A percentile compares a stretch with the other conserved stretches of the same genome.
Evolutionary conservation across 495 filamentous ascomycete genomes (phyloP).

Genomic region (Penicillium roqueforti): DNA sequence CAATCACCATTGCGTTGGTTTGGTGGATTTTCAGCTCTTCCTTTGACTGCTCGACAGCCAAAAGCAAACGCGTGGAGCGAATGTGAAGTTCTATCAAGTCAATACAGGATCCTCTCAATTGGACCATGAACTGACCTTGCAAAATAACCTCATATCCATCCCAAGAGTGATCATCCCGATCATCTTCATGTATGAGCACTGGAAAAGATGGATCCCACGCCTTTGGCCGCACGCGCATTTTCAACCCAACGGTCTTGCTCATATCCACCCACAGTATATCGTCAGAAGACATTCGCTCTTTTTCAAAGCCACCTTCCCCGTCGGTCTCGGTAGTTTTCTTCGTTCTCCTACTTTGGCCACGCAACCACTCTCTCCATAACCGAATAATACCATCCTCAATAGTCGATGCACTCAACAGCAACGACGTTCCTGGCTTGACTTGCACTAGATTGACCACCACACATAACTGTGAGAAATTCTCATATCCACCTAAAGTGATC

Average conservation of each 20-base stretch:
- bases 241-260: conserved; percentile 52
- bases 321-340: conserved; percentile 10
- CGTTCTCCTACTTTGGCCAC: conserved; percentile 29
- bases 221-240: conserved; percentile 47
- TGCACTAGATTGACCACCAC: conserved; percentile 65
- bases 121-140: conserved; percentile 45
- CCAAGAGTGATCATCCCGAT: conserved; percentile 51
- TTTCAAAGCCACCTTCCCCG: neutral
- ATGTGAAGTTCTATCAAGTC: conserved; percentile 53
- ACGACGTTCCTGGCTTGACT: conserved; percentile 51
- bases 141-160: conserved; percentile 58
- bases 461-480: conserved; percentile 69
- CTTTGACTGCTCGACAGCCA: conserved; percentile 54
- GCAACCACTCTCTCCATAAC: conserved; percentile 66
- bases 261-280: conserved; percentile 57
- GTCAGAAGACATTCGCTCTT: neutral
- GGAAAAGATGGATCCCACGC: conserved; percentile 26
- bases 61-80: conserved; percentile 53
- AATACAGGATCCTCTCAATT: conserved; percentile 12
- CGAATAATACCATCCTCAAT: conserved; percentile 61
- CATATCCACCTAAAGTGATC: conserved; percentile 61
- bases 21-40: conserved; percentile 49
- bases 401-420: conserved; percentile 55
- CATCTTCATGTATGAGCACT: conserved; percentile 37
- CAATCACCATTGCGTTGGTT: conserved; percentile 49